Evolutionary conservation across 2,329 filamentous ascomycete species (phyloP).

Genomic region (Paraphaeosphaeria sporulosa): DNA sequence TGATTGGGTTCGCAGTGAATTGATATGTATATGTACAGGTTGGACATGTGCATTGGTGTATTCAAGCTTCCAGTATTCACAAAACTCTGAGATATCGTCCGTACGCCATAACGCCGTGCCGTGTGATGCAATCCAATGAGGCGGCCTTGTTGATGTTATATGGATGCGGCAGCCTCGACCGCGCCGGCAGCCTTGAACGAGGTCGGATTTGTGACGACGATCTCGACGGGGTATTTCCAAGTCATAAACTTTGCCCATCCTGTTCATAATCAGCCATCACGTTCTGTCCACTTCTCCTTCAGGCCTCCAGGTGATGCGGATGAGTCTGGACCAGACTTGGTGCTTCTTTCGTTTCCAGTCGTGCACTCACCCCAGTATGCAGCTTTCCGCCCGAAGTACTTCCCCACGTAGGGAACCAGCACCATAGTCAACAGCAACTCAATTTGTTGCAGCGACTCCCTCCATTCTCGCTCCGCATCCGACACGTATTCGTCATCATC

Average conservation of each 20-base stretch:
- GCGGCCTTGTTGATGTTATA: conserved; percentile 30
- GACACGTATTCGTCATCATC: conserved; percentile 69
- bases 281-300: background rate
- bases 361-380: conserved; percentile 87
- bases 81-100: background rate
- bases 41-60: background rate
- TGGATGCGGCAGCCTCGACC: conserved; percentile 56
- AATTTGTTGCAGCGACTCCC: conserved; percentile 90
- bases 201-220: conserved; percentile 60
- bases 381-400: conserved; percentile 93
- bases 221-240: conserved; percentile 87
- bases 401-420: conserved; percentile 89
- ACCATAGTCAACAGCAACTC: conserved; percentile 95
- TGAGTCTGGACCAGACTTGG: background rate
- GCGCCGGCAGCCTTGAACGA: conserved; percentile 57
- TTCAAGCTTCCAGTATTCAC: background rate
- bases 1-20: background rate
- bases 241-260: conserved; percentile 95
- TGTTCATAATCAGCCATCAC: conserved; percentile 50
- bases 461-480: conserved; percentile 95
- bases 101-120: conserved; percentile 20
- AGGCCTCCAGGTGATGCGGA: background rate
- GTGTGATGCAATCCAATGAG: conserved; percentile 1
- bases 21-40: background rate
- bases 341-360: background rate